Percentiles rank a stretch among this genome's conserved stretches.
Evolutionary conservation across 1,284 basidiomycete species (phyloP).

Genomic region (Austroboletus novae-zelandiae): DNA sequence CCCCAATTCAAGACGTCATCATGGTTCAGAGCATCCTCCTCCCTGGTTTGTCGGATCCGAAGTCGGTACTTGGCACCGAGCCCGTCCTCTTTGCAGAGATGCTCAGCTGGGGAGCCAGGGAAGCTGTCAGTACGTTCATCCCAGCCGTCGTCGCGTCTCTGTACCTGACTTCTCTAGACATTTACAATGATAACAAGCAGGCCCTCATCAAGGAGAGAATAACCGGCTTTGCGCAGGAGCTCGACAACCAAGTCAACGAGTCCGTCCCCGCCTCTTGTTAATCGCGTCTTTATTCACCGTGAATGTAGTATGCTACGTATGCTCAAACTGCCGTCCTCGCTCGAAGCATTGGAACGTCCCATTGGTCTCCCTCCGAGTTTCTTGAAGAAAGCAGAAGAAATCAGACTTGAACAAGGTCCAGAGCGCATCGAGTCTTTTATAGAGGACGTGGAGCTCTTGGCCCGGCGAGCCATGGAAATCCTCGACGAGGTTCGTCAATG

Average conservation of each 20-base stretch:
- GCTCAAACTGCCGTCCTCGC: constrained; percentile 80
- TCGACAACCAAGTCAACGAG: constrained; percentile 67
- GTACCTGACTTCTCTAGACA: constrained; percentile 46
- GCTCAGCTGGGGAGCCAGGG: constrained; percentile 84
- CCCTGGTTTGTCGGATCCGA: constrained; percentile 63
- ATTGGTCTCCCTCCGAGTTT: constrained; percentile 88
- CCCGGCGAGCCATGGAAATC: constrained; percentile 58
- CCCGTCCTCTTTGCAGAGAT: constrained; percentile 75
- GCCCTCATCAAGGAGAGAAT: constrained; percentile 74
- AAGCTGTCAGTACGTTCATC: constrained; percentile 74
- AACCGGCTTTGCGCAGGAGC: constrained; percentile 56
- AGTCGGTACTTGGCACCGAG: constrained; percentile 43
- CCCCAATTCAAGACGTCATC: constrained; percentile 62
- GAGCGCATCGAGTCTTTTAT: constrained; percentile 70
- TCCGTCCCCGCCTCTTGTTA: constrained; percentile 35
- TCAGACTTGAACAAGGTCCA: constrained; percentile 76
- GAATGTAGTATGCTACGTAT: constrained; percentile 60
- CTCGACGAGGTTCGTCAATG: constrained; percentile 67
- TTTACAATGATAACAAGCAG: constrained; percentile 85
- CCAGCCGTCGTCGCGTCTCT: not conserved
- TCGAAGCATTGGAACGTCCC: constrained; percentile 87
- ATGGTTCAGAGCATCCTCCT: constrained; percentile 71
- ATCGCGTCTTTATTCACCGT: constrained; percentile 2
- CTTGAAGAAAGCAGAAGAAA: constrained; percentile 83
- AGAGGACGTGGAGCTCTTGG: constrained; percentile 70